Conservation (phyloP, 164 flowering plant species). For the Houttuynia cordata region DNA sequence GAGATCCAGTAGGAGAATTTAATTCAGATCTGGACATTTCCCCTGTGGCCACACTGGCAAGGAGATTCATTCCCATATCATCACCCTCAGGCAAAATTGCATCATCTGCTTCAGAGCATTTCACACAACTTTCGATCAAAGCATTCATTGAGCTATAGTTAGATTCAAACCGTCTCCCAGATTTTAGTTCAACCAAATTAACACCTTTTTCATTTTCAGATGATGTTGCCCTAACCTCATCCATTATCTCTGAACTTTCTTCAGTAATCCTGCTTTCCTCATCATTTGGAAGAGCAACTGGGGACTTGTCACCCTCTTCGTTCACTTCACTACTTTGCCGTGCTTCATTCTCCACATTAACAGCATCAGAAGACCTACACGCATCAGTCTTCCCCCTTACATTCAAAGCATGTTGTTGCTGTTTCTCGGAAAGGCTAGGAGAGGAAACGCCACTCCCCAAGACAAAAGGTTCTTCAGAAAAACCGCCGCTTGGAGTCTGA, state of each 20-base stretch:
- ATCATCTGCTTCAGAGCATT: constrained; percentile 33
- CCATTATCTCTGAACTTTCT: constrained; percentile 11
- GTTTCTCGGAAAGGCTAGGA: constrained; percentile 48
- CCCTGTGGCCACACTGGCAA: constrained; percentile 93
- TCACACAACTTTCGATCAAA: constrained; percentile 48
- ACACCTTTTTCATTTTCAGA: constrained; percentile 16
- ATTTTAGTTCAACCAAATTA: constrained; percentile 9
- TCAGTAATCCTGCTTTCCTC: constrained; percentile 25
- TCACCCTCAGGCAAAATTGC: constrained; percentile 39
- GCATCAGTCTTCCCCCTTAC: constrained; percentile 36
- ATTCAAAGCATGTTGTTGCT: constrained; percentile 32
- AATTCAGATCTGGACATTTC: constrained; percentile 50
- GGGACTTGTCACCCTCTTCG: constrained; percentile 46
- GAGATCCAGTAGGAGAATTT: constrained; percentile 39
- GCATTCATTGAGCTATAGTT: constrained; percentile 51
- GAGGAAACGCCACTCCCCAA: constrained; percentile 35
- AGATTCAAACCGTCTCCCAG: constrained; percentile 31
- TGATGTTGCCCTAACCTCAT: constrained; percentile 6
- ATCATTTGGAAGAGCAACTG: constrained; percentile 28
- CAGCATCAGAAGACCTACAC: constrained; percentile 16
- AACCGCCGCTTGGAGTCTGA: constrained; percentile 31
- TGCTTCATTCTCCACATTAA: constrained; percentile 43
- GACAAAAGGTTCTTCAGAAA: constrained; percentile 29
- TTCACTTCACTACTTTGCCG: constrained; percentile 55
- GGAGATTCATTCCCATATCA: constrained; percentile 84